Base-by-base conservation (phyloP, 768 basidiomycete genomes). In the Phanerodontia chrysosporium region DNA sequence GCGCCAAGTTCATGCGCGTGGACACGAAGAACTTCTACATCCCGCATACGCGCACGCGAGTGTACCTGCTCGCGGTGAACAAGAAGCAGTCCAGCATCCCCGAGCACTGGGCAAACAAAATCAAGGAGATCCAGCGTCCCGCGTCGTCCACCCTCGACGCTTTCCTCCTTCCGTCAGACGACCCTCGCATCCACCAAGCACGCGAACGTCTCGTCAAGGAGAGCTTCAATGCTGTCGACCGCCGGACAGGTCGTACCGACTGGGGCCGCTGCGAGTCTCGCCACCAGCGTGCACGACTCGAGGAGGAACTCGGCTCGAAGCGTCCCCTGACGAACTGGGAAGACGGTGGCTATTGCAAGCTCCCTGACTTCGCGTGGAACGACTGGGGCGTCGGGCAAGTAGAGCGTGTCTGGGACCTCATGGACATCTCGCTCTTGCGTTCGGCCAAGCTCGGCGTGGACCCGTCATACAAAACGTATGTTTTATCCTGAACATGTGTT, bases 381-480 rank as follows among this genome's bases (percentile, higher is more conserved):
- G 94, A 97, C 69, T 98, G 95, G 95, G 92, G 87, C 25, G 75
- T 84, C n/a, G 83, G 84, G 13, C 95, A 97, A 70, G 95, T 97
- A 21, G 93, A 97, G 68, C 85, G 95, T 30, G 95, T 98, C 3
- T 90, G 92, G 86, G 95, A 98, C 70, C 73, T 98, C 64, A 89
- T 96, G 86, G 95, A 98, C 66, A 96, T 97, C 64, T 89, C 81
- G 69, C 78, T 88, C 28, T 79, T 98, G 49, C 89, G 94, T 30
- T 85, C 89, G 39, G 90, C 94, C 0, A 82, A 81, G 60, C 81
- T 83, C 39, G 92, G 90, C 2, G 78, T 92, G 22, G 95, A 97
- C 67, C 86, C 94, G 0, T 87, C 83, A 0, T 95, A 87, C 72
- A 95, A 96, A 69, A 94, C 92, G 87, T 95, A 70, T 69, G 86